phyloP scores from a whole-genome alignment of 2,329 filamentous ascomycete genomes.

The Stagonosporopsis chrysanthemi region DNA sequence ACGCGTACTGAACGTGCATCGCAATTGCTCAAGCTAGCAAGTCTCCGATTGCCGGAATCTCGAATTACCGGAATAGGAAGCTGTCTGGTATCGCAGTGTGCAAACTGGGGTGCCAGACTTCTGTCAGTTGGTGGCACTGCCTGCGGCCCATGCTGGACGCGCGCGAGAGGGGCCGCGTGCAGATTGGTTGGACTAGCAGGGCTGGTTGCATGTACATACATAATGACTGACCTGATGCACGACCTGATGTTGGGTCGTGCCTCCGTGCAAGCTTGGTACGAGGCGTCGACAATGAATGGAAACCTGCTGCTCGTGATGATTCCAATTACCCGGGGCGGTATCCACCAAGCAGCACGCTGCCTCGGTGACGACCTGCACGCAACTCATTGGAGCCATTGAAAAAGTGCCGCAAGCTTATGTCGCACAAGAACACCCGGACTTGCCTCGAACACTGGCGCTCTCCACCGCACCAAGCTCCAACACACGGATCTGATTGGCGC shows the following conservation, averaged over 20 bases:
- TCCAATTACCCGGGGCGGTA: neutral
- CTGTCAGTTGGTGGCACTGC: neutral
- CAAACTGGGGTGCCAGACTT: neutral
- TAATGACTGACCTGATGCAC: too few species aligned
- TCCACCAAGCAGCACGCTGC: too few species aligned
- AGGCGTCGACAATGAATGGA: neutral
- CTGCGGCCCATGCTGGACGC: neutral
- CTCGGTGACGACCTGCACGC: neutral
- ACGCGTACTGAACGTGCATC: neutral
- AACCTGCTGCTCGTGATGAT: neutral
- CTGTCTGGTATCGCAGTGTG: neutral
- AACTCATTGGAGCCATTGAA: neutral
- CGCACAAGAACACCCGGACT: neutral
- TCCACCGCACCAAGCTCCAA: too few species aligned
- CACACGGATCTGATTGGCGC: neutral
- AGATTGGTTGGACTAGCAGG: too few species aligned
- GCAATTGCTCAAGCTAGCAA: neutral
- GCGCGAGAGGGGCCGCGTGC: neutral
- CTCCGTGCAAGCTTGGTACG: too few species aligned
- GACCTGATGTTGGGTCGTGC: too few species aligned
- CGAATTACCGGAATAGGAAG: neutral
- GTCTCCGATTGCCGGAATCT: neutral
- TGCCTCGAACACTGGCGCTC: neutral
- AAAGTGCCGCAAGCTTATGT: neutral
- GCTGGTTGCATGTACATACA: too few species aligned